These are phyloP conservation scores for Brassica napus DNA, from an alignment of 345 rosid species.

Conservation along the genomic window Da-Ae NC_063444.1:50664001-50664500, in stretches of 20 bases:
- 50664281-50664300: slow-evolving; percentile 44
- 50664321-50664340: background rate
- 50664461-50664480: background rate
- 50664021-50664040: background rate
- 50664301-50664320: background rate
- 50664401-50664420: slow-evolving; percentile 50
- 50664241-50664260: slow-evolving; percentile 45
- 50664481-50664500: background rate
- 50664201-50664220: slow-evolving; percentile 28
- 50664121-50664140: slow-evolving; percentile 91
- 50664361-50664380: slow-evolving; percentile 44
- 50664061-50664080: slow-evolving; percentile 89
- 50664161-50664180: slow-evolving; percentile 46
- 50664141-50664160: slow-evolving; percentile 73
- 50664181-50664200: slow-evolving; percentile 44
- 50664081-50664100: slow-evolving; percentile 78
- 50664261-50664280: slow-evolving; percentile 49
- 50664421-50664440: slow-evolving; percentile 45
- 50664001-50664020: slow-evolving; percentile 13
- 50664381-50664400: slow-evolving; percentile 62
- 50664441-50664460: slow-evolving; percentile 62
- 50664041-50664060: slow-evolving; percentile 59
- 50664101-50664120: slow-evolving; percentile 96
- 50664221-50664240: slow-evolving; percentile 50
- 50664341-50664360: background rate